Evolutionary conservation across 2,329 filamentous ascomycete genomes (phyloP), one percentile per base, ranked within the genome.

Genomic region (Dactylellina sp.): DNA sequence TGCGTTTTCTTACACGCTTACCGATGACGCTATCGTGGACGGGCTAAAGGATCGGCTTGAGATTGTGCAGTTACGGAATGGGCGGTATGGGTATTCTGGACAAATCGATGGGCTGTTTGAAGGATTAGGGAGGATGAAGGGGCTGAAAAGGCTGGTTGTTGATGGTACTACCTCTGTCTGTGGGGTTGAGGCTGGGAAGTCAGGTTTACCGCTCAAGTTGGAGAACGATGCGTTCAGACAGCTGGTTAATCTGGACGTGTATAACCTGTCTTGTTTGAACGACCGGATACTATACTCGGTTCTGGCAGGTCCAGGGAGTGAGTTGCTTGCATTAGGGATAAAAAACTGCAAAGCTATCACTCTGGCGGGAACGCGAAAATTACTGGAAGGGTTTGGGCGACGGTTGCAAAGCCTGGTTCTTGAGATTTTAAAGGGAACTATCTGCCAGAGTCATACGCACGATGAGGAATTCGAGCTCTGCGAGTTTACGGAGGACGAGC

Each of bases 381-480:
- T 65, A 16, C 24, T 72, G 25, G n/a, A 39, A 4, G n/a, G 56
- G n/a, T 32, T 60, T 7, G 68, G 68, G 5, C 11, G n/a, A 0
- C 22, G 32, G n/a, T 24, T 72, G 3, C 53, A 50, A 7, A 46
- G 55, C 18, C 39, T 72, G 37, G 25, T 39, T 1, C 37, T 72
- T 22, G 68, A 72, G 7, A 44, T 72, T 25, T 16, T 72, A 1
- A 72, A 72, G 24, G 25, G 1, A 50, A 39, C 14, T 24, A n/a
- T 24, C 12, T 57, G 18, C 44, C 42, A 7, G 4, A 37, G 22
- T 39, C 25, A 47, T 24, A 22, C 18, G 7, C 28, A 44, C 11
- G 55, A 39, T 6, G 49, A 46, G 4, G 16, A 7, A 5, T 50
- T 18, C 52, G 60, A 64, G 35, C 40, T 65, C 3, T 37, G 44